phyloP scores from a whole-genome alignment of 2,329 filamentous ascomycete genomes.

The Thielaviopsis punctulata region DNA sequence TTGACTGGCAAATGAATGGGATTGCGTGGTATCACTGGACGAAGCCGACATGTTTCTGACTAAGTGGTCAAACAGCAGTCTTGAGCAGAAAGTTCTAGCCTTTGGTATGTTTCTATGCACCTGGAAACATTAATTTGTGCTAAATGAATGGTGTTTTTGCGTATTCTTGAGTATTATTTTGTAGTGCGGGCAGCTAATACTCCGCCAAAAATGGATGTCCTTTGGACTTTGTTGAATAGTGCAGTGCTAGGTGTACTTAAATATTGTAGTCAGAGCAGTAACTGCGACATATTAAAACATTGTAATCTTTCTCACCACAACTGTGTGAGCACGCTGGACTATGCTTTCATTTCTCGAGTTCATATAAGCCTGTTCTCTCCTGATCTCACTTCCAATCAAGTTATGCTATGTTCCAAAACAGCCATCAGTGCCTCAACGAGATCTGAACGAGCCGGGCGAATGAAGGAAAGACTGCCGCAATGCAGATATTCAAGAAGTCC shows the following conservation, averaged over 20 bases:
- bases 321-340: conserved; percentile 29
- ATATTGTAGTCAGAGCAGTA: no score
- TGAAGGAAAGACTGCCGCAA: no score
- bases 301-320: conserved; percentile 34
- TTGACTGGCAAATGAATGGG: conserved; percentile 24
- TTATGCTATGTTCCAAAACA: conserved; percentile 25
- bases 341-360: conserved; percentile 31
- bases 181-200: no score
- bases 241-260: no score
- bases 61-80: conserved; percentile 17
- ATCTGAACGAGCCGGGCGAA: conserved; percentile 18
- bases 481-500: no score
- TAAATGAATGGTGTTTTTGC: conserved; percentile 23
- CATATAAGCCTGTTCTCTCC: conserved; percentile 28
- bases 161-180: conserved; percentile 31
- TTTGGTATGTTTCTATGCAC: conserved; percentile 15
- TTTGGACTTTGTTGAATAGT: no score
- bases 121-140: neutral
- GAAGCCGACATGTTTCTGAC: conserved; percentile 22
- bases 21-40: conserved; percentile 22
- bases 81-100: conserved; percentile 22
- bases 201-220: no score
- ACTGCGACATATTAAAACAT: no score
- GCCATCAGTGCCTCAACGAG: conserved; percentile 22
- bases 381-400: conserved; percentile 22